phyloP scores from a whole-genome alignment of 2,329 filamentous ascomycete species.

The Fusarium oxysporum region DNA sequence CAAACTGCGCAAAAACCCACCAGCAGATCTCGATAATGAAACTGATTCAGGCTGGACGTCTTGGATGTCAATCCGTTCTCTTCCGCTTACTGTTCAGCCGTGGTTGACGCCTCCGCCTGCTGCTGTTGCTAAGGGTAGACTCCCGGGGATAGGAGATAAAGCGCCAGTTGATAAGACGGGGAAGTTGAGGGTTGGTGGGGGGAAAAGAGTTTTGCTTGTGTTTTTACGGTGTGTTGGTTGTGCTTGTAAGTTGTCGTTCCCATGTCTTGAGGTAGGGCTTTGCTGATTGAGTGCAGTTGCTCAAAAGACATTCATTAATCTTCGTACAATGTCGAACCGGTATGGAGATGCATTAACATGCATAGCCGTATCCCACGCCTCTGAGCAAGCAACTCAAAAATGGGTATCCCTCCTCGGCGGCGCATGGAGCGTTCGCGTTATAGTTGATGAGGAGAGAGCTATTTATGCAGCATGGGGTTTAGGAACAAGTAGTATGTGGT shows the following conservation, averaged over 20 bases:
- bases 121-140: conserved; percentile 58
- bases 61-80: conserved; percentile 63
- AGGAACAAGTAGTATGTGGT: conserved; percentile 62
- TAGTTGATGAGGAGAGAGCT: conserved; percentile 67
- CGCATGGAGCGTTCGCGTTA: conserved; percentile 65
- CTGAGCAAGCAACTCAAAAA: conserved; percentile 64
- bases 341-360: conserved; percentile 62
- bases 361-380: conserved; percentile 71
- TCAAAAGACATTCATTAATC: conserved; percentile 67
- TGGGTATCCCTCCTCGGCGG: conserved; percentile 70
- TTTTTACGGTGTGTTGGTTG: conserved; percentile 68
- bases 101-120: conserved; percentile 65
- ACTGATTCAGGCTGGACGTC: conserved; percentile 52
- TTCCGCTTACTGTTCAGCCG: conserved; percentile 64
- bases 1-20: conserved; percentile 49
- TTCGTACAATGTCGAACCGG: conserved; percentile 66
- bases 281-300: conserved; percentile 54
- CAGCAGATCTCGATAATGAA: conserved; percentile 45
- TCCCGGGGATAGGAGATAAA: conserved; percentile 61
- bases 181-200: conserved; percentile 57
- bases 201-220: conserved; percentile 59
- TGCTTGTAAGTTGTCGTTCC: conserved; percentile 56
- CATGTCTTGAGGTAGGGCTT: no score
- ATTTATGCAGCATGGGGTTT: conserved; percentile 71
- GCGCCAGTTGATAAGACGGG: conserved; percentile 61